phyloP scores from a whole-genome alignment of 495 filamentous ascomycete genomes.

The Apiosordaria backusii region DNA sequence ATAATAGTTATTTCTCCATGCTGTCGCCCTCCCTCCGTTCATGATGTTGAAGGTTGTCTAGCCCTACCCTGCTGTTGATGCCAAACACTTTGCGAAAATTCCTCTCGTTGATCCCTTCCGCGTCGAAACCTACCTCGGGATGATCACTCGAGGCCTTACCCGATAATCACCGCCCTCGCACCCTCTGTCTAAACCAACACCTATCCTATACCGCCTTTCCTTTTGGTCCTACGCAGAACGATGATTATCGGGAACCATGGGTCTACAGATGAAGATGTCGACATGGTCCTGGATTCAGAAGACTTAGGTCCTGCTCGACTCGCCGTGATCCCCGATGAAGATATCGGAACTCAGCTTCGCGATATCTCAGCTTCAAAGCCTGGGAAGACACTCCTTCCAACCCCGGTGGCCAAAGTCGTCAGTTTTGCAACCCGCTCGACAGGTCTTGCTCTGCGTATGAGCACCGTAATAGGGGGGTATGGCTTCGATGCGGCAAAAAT shows the following conservation, averaged over 20 bases:
- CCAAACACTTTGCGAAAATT: background rate
- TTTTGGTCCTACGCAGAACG: background rate
- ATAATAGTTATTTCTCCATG: background rate
- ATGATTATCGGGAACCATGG: background rate
- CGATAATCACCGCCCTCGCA: background rate
- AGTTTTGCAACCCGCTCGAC: conserved; percentile 67
- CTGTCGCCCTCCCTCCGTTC: background rate
- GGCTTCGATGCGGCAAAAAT: conserved; percentile 62
- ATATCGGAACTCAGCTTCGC: conserved; percentile 18
- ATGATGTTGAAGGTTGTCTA: background rate
- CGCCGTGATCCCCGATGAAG: conserved; percentile 14
- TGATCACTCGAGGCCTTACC: background rate
- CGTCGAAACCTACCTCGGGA: background rate
- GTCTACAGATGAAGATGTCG: background rate
- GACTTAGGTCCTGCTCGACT: conserved; percentile 6
- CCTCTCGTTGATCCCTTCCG: background rate
- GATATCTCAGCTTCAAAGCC: conserved; percentile 26
- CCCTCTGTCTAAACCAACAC: background rate
- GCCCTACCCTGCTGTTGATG: background rate
- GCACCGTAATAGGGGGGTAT: conserved; percentile 60
- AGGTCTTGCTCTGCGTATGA: conserved; percentile 66
- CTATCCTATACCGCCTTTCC: background rate
- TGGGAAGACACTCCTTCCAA: conserved; percentile 62
- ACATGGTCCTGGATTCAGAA: conserved; percentile 6
- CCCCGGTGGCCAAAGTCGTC: conserved; percentile 63